These are phyloP conservation scores for Hyaloscypha finlandica DNA, from an alignment of 495 filamentous ascomycete species.

Conservation along the genomic window DNA sequence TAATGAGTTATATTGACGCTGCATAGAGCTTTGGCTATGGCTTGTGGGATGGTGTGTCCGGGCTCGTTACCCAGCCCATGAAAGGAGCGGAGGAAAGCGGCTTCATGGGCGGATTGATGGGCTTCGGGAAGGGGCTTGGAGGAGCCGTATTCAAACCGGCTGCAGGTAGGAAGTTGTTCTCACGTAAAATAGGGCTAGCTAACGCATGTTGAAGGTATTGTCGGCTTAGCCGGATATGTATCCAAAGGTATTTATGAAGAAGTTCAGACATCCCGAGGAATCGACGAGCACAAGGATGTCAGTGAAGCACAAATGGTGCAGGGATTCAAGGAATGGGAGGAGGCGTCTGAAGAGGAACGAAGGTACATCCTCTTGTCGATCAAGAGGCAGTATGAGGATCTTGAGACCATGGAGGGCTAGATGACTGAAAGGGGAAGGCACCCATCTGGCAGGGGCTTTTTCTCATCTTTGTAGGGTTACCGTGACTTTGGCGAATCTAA, in stretches of 20 bases:
- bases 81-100: conserved; percentile 66
- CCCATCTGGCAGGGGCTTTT: background rate
- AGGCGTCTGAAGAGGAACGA: conserved; percentile 43
- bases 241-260: conserved; percentile 74
- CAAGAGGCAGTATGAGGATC: conserved; percentile 4
- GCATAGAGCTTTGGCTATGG: conserved; percentile 56
- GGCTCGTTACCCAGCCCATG: conserved; percentile 67
- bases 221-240: conserved; percentile 67
- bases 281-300: conserved; percentile 40
- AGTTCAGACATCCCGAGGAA: conserved; percentile 35
- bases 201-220: conserved; percentile 39
- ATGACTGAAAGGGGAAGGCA: background rate
- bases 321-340: conserved; percentile 68
- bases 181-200: background rate
- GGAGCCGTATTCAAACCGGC: conserved; percentile 48
- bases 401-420: conserved; percentile 13
- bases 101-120: conserved; percentile 50
- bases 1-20: background rate
- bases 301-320: conserved; percentile 68
- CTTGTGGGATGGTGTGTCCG: conserved; percentile 68
- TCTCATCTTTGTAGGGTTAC: too few species aligned
- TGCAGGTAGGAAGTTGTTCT: conserved; percentile 43
- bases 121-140: conserved; percentile 70
- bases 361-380: conserved; percentile 37
- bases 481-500: too few species aligned